Base-by-base conservation (phyloP, 2,329 filamentous ascomycete genomes). In the Stachybotrys elegans region DNA sequence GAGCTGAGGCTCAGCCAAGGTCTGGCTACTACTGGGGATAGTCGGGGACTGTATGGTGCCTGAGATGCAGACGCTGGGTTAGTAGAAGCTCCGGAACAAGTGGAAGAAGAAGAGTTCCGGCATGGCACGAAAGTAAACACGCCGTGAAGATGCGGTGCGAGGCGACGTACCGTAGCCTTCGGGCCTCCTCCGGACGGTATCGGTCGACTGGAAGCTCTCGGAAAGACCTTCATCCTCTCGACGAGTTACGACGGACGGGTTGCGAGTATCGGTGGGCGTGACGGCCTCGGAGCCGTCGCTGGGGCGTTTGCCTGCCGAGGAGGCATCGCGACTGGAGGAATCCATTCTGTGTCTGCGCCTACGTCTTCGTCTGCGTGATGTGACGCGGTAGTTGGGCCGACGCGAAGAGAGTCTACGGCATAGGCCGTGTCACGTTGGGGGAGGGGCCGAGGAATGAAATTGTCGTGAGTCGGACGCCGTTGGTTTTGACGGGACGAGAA, bases 151-250 rank as follows among this genome's bases (percentile, higher is more conserved):
- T 14, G 13, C 22, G 22, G 11, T 16, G 44, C 20, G 44, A 49
- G 34, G 40, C 17, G 45, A 54, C 61, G 43, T 66, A 84, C 80
- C 80, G 64, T 83, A 83, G 25, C 63, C 65, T 51, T 83, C 79
- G 45, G 75, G 70, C 51, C 76, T 72, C 52, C 76, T 72, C 51
- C 81, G 73, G 52, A 81, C 68, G 14, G 79, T 82, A 45, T 83
- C 80, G 19, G 73, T 74, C 17, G 78, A 79, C 56, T 80, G 77
- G 54, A 72, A 73, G 60, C 71, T 78, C 53, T 80, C 78, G 5
- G 74, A 68, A 39, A 72, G 57, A 20, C 62, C 66, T 39, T 77
- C 72, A 29, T 72, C 71, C 19, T 59, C 54, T 45, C 60, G 65
- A 43, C 55, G 54, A 36, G 63, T 50, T 37, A 62, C 50, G 32